phyloP scores from a whole-genome alignment of 1,284 basidiomycete species.

The Irpex sp. region DNA sequence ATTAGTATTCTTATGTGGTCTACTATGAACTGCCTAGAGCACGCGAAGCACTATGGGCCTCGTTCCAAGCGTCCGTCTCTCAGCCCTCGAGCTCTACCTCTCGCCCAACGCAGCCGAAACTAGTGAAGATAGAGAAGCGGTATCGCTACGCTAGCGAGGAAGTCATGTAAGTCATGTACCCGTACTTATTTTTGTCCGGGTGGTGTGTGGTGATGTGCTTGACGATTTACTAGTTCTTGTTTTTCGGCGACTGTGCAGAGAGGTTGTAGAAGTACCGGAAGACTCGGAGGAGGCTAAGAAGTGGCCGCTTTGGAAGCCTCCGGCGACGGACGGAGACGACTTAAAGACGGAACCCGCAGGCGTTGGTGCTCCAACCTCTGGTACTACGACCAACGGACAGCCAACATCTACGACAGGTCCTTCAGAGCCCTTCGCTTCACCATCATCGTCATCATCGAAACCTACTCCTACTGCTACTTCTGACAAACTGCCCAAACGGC shows the following conservation, averaged over 20 bases:
- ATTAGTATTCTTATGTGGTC: no score
- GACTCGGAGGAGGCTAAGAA: constrained; percentile 69
- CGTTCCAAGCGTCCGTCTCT: constrained; percentile 44
- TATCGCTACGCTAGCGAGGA: constrained; percentile 75
- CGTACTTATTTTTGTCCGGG: neutral
- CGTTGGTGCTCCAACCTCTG: neutral
- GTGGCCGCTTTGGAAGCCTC: constrained; percentile 57
- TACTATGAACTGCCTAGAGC: constrained; percentile 28
- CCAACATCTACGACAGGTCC: constrained; percentile 12
- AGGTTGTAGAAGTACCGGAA: constrained; percentile 67
- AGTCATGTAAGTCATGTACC: constrained; percentile 48
- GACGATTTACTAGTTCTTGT: constrained; percentile 16
- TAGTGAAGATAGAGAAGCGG: constrained; percentile 63
- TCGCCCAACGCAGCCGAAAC: constrained; percentile 21
- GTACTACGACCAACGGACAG: constrained; percentile 8
- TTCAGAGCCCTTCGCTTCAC: constrained; percentile 13
- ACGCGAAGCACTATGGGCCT: constrained; percentile 55
- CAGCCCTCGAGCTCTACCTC: neutral
- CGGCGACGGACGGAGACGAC: constrained; percentile 12
- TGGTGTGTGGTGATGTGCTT: constrained; percentile 10
- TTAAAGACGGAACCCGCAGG: no score
- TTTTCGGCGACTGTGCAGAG: constrained; percentile 37
- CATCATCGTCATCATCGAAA: neutral
- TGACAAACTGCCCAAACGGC: constrained; percentile 32
- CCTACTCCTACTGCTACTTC: neutral